phyloP scores from a whole-genome alignment of 75 land plant species.

The Cupressus sempervirens region DNA sequence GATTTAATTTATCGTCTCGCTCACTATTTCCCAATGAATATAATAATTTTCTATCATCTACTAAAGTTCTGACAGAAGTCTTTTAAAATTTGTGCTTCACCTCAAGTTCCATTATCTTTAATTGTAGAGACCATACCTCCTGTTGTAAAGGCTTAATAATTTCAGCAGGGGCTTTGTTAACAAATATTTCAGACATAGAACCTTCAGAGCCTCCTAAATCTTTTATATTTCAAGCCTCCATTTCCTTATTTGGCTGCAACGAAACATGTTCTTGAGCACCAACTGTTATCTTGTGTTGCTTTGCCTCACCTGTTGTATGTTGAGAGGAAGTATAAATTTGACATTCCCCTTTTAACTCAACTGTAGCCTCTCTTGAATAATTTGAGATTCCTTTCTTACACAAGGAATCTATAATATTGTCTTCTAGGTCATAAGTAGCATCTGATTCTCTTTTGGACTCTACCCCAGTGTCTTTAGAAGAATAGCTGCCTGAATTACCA shows the following conservation, averaged over 20 bases:
- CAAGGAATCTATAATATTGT: neutral
- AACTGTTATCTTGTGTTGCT: neutral
- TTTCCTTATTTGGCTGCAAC: neutral
- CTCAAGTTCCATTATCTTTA: no score
- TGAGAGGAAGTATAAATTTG: neutral
- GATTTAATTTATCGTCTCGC: no score
- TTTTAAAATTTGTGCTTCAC: no score
- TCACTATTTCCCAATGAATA: no score
- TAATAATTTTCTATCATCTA: no score
- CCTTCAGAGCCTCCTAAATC: slow-evolving; percentile 1
- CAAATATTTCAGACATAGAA: slow-evolving; percentile 6
- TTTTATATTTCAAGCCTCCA: neutral
- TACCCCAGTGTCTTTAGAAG: neutral
- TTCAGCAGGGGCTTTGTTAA: neutral
- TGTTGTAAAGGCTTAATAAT: neutral
- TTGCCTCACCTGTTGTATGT: neutral
- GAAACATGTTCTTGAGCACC: neutral
- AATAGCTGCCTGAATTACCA: neutral
- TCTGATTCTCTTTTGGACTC: neutral
- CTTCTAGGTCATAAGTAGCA: neutral
- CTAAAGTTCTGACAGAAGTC: no score
- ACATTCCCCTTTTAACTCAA: slow-evolving; percentile 13
- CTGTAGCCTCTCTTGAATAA: slow-evolving; percentile 7
- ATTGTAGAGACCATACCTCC: no score
- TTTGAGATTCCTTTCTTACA: neutral